phyloP scores from a whole-genome alignment of 169 alveolate species.

The Eimeria praecox region DNA sequence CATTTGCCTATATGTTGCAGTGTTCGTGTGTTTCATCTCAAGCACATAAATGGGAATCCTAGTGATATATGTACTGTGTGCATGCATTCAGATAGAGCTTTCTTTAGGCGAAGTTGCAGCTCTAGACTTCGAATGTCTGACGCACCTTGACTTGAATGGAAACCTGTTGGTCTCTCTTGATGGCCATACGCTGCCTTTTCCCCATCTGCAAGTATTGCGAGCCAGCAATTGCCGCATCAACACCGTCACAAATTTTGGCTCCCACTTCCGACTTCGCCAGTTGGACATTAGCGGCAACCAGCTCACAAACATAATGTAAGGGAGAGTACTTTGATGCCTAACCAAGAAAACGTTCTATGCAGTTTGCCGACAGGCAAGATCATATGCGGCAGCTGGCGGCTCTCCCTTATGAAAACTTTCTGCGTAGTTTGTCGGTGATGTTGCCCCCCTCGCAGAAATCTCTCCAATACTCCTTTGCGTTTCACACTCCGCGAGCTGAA shows the following conservation, averaged over 20 bases:
- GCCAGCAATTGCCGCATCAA: slow-evolving; percentile 74
- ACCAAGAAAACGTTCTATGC: background rate
- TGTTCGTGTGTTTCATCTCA: background rate
- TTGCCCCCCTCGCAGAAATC: slow-evolving; percentile 2
- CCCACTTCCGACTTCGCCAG: slow-evolving; percentile 58
- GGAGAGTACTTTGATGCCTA: background rate
- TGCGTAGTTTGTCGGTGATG: background rate
- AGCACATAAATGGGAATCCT: background rate
- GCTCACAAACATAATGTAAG: slow-evolving; percentile 40
- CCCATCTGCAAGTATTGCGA: slow-evolving; percentile 42
- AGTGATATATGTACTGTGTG: background rate
- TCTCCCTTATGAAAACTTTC: background rate
- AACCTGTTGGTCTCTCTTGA: slow-evolving; percentile 54
- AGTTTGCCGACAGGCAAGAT: background rate
- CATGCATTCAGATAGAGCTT: slow-evolving; percentile 49
- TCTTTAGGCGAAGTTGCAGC: slow-evolving; percentile 72
- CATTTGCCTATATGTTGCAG: background rate
- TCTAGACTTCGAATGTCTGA: slow-evolving; percentile 61
- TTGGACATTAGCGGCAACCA: slow-evolving; percentile 70
- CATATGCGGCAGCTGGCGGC: background rate
- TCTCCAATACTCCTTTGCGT: slow-evolving; percentile 62
- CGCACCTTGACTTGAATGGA: slow-evolving; percentile 1
- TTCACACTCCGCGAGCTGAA: slow-evolving; percentile 25
- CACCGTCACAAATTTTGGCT: slow-evolving; percentile 38
- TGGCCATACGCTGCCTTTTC: slow-evolving; percentile 56